These are phyloP conservation scores for Macrolepiota dolichaula DNA, from an alignment of 768 basidiomycete genomes.

Conservation along the genomic window DNA sequence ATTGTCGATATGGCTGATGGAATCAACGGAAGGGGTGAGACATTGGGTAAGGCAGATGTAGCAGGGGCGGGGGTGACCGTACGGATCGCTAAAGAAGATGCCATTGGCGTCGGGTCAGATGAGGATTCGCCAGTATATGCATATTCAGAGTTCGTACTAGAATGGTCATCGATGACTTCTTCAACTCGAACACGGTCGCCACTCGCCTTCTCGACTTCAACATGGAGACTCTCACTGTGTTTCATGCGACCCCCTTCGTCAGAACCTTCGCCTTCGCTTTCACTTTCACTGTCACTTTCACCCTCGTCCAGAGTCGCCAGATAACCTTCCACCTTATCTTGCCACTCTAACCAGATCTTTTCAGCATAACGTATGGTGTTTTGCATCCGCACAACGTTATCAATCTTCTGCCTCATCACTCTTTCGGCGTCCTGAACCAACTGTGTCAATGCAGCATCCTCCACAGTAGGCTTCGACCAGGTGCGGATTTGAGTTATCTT, in stretches of 20 bases:
- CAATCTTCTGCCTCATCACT: constrained; percentile 89
- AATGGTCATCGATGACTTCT: constrained; percentile 43
- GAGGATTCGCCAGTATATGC: constrained; percentile 43
- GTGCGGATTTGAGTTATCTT: constrained; percentile 79
- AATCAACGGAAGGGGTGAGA: constrained; percentile 5
- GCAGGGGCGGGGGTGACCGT: constrained; percentile 39
- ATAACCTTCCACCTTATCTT: constrained; percentile 75
- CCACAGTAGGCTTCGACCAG: constrained; percentile 84
- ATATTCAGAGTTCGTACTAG: constrained; percentile 66
- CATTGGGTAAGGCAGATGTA: constrained; percentile 14
- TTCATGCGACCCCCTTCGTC: constrained; percentile 35
- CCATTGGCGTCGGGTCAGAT: constrained; percentile 70
- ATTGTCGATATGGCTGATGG: constrained; percentile 25
- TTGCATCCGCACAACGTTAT: constrained; percentile 93
- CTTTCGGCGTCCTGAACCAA: constrained; percentile 87
- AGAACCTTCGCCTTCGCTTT: constrained; percentile 25
- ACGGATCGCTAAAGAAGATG: constrained; percentile 29
- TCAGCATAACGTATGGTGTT: constrained; percentile 97
- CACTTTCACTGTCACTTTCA: constrained; percentile 44
- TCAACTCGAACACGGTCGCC: constrained; percentile 12
- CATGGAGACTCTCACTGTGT: constrained; percentile 17
- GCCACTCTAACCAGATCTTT: constrained; percentile 97
- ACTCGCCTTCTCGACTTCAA: not conserved
- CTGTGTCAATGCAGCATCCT: constrained; percentile 80
- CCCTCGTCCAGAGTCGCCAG: constrained; percentile 53